phyloP scores from a whole-genome alignment of 2,329 filamentous ascomycete genomes.

The Colletotrichum plurivorum region DNA sequence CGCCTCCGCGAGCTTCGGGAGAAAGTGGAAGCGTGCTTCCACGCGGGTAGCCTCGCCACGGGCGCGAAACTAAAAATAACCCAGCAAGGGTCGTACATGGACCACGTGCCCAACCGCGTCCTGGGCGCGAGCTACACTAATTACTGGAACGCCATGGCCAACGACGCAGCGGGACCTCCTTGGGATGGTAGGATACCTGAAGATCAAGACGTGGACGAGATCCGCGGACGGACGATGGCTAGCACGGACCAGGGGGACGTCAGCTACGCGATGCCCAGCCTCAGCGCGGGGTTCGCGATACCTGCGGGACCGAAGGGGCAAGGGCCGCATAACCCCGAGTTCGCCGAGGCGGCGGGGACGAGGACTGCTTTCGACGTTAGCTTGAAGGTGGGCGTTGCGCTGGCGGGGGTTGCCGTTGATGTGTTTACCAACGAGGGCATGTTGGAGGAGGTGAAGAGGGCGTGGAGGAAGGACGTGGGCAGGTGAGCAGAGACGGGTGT shows the following conservation, averaged over 20 bases:
- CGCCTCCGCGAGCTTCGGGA: conserved; percentile 55
- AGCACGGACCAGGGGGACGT: conserved; percentile 73
- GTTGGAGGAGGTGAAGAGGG: conserved; percentile 42
- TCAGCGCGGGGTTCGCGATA: conserved; percentile 68
- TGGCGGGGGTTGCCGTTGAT: conserved; percentile 45
- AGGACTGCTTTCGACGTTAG: conserved; percentile 43
- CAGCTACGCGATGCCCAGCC: conserved; percentile 69
- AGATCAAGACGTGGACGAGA: conserved; percentile 57
- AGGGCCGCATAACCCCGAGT: conserved; percentile 44
- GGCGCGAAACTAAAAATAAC: conserved; percentile 64
- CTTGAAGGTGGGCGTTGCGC: conserved; percentile 43
- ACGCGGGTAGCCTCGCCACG: conserved; percentile 56
- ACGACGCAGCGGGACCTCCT: conserved; percentile 34
- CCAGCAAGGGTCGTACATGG: conserved; percentile 60
- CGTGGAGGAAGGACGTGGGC: conserved; percentile 44
- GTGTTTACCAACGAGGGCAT: conserved; percentile 42
- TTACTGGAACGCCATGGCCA: conserved; percentile 60
- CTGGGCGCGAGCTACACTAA: conserved; percentile 61
- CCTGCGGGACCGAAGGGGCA: conserved; percentile 49
- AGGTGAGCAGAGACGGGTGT: background rate
- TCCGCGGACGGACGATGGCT: conserved; percentile 61
- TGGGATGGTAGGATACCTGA: conserved; percentile 47
- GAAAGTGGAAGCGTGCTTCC: conserved; percentile 59
- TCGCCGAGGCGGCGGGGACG: conserved; percentile 43
- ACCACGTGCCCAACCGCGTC: conserved; percentile 68